These are phyloP conservation scores for Sugiyamaella marilandica DNA, from an alignment of 805 yeast species.

Conservation along the genomic window DNA sequence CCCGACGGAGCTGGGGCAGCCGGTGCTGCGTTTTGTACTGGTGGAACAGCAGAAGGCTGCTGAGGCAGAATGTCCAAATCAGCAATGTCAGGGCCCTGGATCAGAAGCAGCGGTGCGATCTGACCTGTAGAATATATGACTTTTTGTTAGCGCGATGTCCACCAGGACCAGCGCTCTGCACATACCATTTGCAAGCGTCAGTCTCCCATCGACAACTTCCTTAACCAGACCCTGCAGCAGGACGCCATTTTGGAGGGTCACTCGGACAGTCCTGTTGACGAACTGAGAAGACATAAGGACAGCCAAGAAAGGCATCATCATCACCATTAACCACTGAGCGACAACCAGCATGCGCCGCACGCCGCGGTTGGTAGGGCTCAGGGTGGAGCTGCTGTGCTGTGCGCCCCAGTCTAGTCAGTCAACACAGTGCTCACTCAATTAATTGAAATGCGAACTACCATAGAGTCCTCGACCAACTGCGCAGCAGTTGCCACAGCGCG, in stretches of 20 bases:
- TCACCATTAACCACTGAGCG: no score
- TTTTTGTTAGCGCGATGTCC: not conserved
- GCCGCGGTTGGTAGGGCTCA: no score
- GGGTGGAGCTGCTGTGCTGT: no score
- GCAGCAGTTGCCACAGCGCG: no score
- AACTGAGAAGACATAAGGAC: constrained; percentile 22
- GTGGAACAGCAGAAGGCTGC: constrained; percentile 5
- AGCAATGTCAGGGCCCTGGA: constrained; percentile 18
- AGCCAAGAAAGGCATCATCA: no score
- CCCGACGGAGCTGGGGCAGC: not conserved
- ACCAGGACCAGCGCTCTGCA: not conserved
- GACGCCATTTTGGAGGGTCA: constrained; percentile 18
- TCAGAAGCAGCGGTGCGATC: constrained; percentile 3
- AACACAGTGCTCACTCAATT: no score
- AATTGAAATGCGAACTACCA: no score
- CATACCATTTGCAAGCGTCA: constrained; percentile 17
- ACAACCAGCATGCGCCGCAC: no score
- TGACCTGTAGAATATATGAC: constrained; percentile 17
- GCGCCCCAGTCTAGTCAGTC: no score
- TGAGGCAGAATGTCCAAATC: constrained; percentile 22
- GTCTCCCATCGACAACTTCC: constrained; percentile 19
- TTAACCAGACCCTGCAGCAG: constrained; percentile 20
- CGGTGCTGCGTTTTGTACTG: not conserved
- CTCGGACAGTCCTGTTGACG: constrained; percentile 22
- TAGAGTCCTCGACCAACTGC: no score